Percentiles rank a stretch among this genome's conserved stretches.
These are phyloP conservation scores for Botrytis medusae DNA, from an alignment of 2,329 filamentous ascomycete genomes.

Conservation along the genomic window DNA sequence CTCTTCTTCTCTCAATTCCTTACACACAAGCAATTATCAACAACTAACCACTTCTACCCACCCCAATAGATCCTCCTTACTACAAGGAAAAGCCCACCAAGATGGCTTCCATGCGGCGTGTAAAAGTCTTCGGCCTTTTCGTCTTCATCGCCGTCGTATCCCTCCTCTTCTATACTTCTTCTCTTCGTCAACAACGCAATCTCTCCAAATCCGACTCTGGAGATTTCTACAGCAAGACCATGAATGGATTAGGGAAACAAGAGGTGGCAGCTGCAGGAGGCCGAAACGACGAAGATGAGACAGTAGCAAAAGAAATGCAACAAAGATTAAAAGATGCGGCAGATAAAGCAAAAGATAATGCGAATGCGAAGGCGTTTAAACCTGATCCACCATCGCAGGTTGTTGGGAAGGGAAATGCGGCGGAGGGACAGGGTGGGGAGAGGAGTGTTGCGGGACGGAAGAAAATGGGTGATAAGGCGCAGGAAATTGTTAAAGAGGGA, in stretches of 20 bases:
- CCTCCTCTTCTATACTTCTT: conserved; percentile 71
- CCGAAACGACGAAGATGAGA: conserved; percentile 53
- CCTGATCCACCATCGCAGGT: conserved; percentile 59
- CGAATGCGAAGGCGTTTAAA: conserved; percentile 64
- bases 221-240: conserved; percentile 62
- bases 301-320: conserved; percentile 55
- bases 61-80: conserved; percentile 23
- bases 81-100: conserved; percentile 25
- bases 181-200: conserved; percentile 49
- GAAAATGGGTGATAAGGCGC: conserved; percentile 41
- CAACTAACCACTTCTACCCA: background rate
- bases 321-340: conserved; percentile 67
- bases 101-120: conserved; percentile 70
- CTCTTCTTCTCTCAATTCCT: background rate
- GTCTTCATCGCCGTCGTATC: conserved; percentile 64
- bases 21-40: background rate
- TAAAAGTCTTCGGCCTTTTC: conserved; percentile 65
- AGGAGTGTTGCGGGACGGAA: conserved; percentile 53
- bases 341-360: conserved; percentile 65
- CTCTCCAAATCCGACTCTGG: conserved; percentile 48
- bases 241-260: conserved; percentile 47
- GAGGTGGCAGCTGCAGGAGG: background rate
- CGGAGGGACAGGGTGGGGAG: conserved; percentile 35
- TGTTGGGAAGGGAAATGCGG: conserved; percentile 46
- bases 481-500: conserved; percentile 40